phyloP scores from a whole-genome alignment of 495 filamentous ascomycete species.

The Penicillium macrosclerotiorum region DNA sequence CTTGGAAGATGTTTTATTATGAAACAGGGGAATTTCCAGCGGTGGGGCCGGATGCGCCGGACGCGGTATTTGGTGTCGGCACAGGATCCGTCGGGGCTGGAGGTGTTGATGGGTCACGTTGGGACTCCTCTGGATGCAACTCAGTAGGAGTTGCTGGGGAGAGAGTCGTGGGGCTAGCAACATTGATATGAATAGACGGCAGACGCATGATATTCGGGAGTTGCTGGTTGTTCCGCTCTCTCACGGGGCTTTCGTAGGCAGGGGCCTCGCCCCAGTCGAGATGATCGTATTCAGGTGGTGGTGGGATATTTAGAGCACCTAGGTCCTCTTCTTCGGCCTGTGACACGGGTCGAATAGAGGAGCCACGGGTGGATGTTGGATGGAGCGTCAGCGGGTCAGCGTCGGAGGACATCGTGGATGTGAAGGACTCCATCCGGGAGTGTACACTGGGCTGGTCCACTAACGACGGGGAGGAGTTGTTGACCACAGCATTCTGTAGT shows the following conservation, averaged over 20 bases:
- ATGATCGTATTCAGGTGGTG: slow-evolving; percentile 44
- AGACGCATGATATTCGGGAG: slow-evolving; percentile 26
- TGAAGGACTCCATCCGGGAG: slow-evolving; percentile 34
- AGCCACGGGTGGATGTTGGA: slow-evolving; percentile 23
- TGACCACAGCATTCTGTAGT: slow-evolving; percentile 62
- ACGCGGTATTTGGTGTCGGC: slow-evolving; percentile 6
- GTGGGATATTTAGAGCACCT: slow-evolving; percentile 34
- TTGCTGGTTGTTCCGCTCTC: slow-evolving; percentile 17
- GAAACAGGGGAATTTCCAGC: slow-evolving; percentile 4
- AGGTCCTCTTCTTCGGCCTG: slow-evolving; percentile 37
- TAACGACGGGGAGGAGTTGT: slow-evolving; percentile 26
- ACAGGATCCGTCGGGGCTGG: slow-evolving; percentile 8
- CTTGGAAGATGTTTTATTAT: not conserved
- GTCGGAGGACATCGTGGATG: slow-evolving; percentile 38
- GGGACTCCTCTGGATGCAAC: slow-evolving; percentile 6
- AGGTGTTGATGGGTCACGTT: slow-evolving; percentile 6
- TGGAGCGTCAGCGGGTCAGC: slow-evolving; percentile 25
- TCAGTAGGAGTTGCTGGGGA: slow-evolving; percentile 31
- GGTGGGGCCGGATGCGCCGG: not conserved
- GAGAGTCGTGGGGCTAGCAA: slow-evolving; percentile 32
- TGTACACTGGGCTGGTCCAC: slow-evolving; percentile 21
- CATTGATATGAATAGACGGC: slow-evolving; percentile 42
- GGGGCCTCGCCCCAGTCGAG: slow-evolving; percentile 52
- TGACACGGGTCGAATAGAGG: slow-evolving; percentile 14
- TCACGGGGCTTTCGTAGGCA: slow-evolving; percentile 37